Percentiles rank a stretch among this genome's conserved stretches.
phyloP scores from a whole-genome alignment of 192 early-diverging fungal genomes.

The Backusella morwellensis region DNA sequence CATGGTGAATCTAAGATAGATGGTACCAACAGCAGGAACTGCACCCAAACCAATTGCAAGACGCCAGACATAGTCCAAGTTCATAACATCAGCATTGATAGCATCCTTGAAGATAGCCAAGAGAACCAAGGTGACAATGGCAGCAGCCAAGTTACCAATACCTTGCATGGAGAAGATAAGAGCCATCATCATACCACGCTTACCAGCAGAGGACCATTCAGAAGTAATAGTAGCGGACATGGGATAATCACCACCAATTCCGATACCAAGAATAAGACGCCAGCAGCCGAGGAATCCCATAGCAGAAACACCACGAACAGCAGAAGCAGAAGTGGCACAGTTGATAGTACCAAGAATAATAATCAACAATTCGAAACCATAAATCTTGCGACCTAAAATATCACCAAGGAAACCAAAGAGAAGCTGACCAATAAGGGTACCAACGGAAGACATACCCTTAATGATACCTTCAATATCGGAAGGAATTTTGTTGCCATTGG shows the following conservation, averaged over 20 bases:
- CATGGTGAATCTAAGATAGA: slow-evolving; percentile 89
- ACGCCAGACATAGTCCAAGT: slow-evolving; percentile 90
- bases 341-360: slow-evolving; percentile 83
- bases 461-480: slow-evolving; percentile 69
- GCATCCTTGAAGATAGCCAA: slow-evolving; percentile 68
- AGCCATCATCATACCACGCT: slow-evolving; percentile 60
- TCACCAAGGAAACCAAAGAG: slow-evolving; percentile 82
- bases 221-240: slow-evolving; percentile 85
- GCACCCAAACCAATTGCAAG: slow-evolving; percentile 77
- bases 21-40: slow-evolving; percentile 73
- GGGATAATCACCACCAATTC: slow-evolving; percentile 94
- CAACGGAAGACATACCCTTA: slow-evolving; percentile 77
- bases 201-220: slow-evolving; percentile 76
- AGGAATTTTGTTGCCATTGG: slow-evolving; percentile 52
- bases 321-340: slow-evolving; percentile 63
- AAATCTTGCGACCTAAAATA: slow-evolving; percentile 80
- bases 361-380: slow-evolving; percentile 85
- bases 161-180: slow-evolving; percentile 91
- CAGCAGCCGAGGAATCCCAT: slow-evolving; percentile 76
- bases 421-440: slow-evolving; percentile 84
- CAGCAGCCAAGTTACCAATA: slow-evolving; percentile 79
- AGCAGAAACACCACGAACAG: slow-evolving; percentile 66
- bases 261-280: slow-evolving; percentile 89
- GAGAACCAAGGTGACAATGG: slow-evolving; percentile 67
- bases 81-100: slow-evolving; percentile 58